Conservation (phyloP, 345 rosid species). For the Reutealis trisperma region DNA sequence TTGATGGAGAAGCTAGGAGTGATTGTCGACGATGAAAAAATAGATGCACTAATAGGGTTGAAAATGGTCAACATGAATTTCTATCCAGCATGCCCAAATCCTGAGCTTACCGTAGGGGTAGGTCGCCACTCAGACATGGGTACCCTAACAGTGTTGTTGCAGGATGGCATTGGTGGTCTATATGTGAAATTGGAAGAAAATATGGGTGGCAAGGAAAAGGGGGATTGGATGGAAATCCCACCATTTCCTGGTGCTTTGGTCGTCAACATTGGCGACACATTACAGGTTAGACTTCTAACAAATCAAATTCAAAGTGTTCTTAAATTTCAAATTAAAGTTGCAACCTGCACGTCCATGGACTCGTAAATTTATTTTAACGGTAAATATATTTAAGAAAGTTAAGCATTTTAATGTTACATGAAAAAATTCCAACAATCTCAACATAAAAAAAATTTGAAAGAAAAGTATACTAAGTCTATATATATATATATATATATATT, state of each 20-base stretch:
- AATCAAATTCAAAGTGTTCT: not conserved
- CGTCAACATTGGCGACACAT: conserved; percentile 27
- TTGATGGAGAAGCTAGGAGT: conserved; percentile 48
- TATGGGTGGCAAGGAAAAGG: conserved; percentile 11
- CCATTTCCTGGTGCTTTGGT: conserved; percentile 24
- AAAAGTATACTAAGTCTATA: no score
- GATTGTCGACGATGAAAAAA: conserved; percentile 33
- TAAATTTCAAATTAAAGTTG: no score
- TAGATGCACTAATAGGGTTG: conserved; percentile 41
- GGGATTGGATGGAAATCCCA: conserved; percentile 32
- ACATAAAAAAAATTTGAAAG: no score
- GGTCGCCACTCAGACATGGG: conserved; percentile 75
- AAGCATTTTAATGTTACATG: no score
- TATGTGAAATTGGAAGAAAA: conserved; percentile 47
- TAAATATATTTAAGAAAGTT: no score
- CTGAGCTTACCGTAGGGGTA: conserved; percentile 57
- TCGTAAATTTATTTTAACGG: no score
- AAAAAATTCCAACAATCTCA: no score
- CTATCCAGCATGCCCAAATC: conserved; percentile 63
- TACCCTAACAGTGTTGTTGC: conserved; percentile 50
- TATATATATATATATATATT: no score
- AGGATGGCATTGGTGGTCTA: conserved; percentile 67
- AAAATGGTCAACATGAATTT: conserved; percentile 60
- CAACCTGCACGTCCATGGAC: no score
- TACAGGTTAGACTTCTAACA: conserved; percentile 6